Evolutionary conservation across 768 basidiomycete species (phyloP).

Genomic region (Fibroporia radiculosa): DNA sequence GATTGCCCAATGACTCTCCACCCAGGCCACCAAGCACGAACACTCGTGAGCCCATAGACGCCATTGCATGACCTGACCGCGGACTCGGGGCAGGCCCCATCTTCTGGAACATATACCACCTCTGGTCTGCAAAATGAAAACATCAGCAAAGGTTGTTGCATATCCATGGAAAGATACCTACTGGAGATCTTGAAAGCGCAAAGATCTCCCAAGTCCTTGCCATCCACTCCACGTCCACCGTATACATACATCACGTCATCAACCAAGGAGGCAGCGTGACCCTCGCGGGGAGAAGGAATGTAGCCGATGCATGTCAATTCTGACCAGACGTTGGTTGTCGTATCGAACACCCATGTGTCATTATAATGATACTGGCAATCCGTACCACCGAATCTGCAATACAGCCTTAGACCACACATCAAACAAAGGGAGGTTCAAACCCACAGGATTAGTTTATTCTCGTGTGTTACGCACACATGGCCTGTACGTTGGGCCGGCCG

Average conservation of each 20-base stretch:
- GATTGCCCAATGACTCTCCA: slow-evolving; percentile 74
- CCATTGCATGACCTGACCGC: slow-evolving; percentile 98
- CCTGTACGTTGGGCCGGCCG: slow-evolving; percentile 83
- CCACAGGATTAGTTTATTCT: slow-evolving; percentile 79
- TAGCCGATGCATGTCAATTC: slow-evolving; percentile 95
- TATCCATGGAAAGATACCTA: slow-evolving; percentile 34
- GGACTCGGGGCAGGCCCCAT: slow-evolving; percentile 96
- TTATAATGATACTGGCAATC: slow-evolving; percentile 99
- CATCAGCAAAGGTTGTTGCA: background rate
- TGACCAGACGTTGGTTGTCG: slow-evolving; percentile 73
- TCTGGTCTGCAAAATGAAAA: slow-evolving; percentile 55
- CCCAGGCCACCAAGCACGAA: slow-evolving; percentile 95
- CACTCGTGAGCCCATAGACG: slow-evolving; percentile 79
- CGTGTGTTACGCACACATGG: slow-evolving; percentile 78
- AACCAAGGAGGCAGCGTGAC: slow-evolving; percentile 92
- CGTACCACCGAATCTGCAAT: slow-evolving; percentile 87
- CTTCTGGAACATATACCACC: slow-evolving; percentile 99
- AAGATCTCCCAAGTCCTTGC: slow-evolving; percentile 89
- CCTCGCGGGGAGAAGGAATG: slow-evolving; percentile 92
- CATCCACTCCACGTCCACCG: slow-evolving; percentile 94
- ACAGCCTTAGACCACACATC: background rate
- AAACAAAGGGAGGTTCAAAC: slow-evolving; percentile 22
- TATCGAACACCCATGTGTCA: slow-evolving; percentile 94
- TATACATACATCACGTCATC: slow-evolving; percentile 98
- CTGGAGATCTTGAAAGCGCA: slow-evolving; percentile 97